These are phyloP conservation scores for Candida glucosophila DNA, from an alignment of 1,139 yeast species.

Conservation along the genomic window DNA sequence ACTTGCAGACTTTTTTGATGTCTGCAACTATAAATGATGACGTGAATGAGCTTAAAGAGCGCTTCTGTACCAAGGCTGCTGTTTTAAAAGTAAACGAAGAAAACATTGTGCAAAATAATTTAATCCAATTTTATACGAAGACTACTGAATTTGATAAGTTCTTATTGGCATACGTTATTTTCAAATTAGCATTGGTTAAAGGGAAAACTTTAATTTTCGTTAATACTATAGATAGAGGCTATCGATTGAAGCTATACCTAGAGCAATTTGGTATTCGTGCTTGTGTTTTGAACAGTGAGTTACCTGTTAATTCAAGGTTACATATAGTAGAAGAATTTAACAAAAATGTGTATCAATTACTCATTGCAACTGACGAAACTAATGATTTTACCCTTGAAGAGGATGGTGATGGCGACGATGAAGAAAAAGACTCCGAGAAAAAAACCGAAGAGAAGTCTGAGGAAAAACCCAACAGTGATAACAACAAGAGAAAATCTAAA, in stretches of 20 bases:
- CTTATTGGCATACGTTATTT: conserved; percentile 79
- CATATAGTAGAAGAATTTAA: conserved; percentile 95
- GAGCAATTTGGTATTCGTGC: conserved; percentile 92
- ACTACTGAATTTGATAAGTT: conserved; percentile 90
- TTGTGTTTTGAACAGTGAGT: conserved; percentile 84
- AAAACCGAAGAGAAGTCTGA: too few species aligned
- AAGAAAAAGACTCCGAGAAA: conserved; percentile 11
- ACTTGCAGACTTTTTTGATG: conserved; percentile 87
- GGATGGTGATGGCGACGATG: conserved; percentile 37
- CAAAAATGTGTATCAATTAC: conserved; percentile 73
- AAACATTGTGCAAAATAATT: conserved; percentile 44
- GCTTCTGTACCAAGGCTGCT: conserved; percentile 83
- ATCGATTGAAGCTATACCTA: conserved; percentile 78
- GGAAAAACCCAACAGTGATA: conserved; percentile 11
- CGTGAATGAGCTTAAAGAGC: conserved; percentile 61
- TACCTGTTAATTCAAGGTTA: conserved; percentile 86
- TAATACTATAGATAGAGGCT: conserved; percentile 91
- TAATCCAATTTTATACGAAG: conserved; percentile 80
- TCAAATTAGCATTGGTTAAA: conserved; percentile 78
- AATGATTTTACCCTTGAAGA: conserved; percentile 43
- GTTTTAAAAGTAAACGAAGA: conserved; percentile 71
- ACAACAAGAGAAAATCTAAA: conserved; percentile 10
- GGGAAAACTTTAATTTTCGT: conserved; percentile 91
- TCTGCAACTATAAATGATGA: conserved; percentile 94
- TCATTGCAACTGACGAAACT: conserved; percentile 94